Base-by-base conservation (phyloP, 371 early-diverging fungal species). In the Syncephalastrum monosporum region DNA sequence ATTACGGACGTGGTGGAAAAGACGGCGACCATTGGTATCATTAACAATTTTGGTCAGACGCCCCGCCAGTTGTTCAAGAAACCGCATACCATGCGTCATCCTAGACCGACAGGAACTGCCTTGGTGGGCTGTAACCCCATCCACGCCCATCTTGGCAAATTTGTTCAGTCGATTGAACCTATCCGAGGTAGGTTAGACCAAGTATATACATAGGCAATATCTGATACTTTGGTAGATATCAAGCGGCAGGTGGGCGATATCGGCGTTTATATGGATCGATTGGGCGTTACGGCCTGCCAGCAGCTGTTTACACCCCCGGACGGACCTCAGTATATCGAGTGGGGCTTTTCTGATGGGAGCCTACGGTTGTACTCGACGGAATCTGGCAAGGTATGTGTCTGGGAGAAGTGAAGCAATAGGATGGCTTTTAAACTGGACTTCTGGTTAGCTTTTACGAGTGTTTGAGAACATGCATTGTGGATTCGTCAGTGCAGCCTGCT, bases 41-140 rank as follows among this genome's bases (percentile, higher is more conserved):
- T 97, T 56, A 87, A 94, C 63, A 93, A 97, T 69, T 97, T 97
- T 87, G 97, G 97, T 3, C 96, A 96, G 68, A 97, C 94, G 0
- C 94, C 95, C 15, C 74, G 86, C 5, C 95, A 94, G 55, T 61
- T 94, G 21, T 94, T 94, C 60, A 85, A 78, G 48, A 82, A 81
- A 59, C 90, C 93, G 0, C 95, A 94, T 70, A 87, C 90, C 24
- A 59, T 70, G 4, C 72, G 86, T 42, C 50, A 62, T 3, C 65
- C 72, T 8, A 55, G 67, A 5, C 65, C 67, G 33, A 60, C 61
- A 13, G 82, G 80, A 42, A 71, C 74, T 2, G 41, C 69, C 50
- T 60, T 62, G 10, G 50, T 66, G 16, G 74, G 74, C 1, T 74
- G 64, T 16, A 85, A 81, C 52, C 69, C 74, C 19, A 61, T 89